phyloP scores from a whole-genome alignment of 495 filamentous ascomycete genomes.

The Podospora appendiculata region DNA sequence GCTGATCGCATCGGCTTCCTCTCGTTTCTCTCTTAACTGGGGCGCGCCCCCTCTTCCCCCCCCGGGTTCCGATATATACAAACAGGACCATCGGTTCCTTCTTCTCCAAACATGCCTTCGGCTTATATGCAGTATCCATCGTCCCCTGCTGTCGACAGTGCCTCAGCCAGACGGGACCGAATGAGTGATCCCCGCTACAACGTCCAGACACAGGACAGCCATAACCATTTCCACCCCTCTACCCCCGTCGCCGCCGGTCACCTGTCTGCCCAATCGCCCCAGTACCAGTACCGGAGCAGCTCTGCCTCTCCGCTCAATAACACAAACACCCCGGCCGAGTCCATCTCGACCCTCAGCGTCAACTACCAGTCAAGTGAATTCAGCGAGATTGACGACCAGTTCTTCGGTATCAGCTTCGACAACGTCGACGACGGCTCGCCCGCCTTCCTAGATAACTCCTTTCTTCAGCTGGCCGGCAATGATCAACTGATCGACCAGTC shows the following conservation, averaged over 20 bases:
- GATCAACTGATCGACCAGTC: slow-evolving; percentile 1
- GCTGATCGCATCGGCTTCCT: slow-evolving; percentile 5
- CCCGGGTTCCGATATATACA: slow-evolving; percentile 12
- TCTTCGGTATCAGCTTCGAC: slow-evolving; percentile 32
- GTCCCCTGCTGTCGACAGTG: slow-evolving; percentile 15
- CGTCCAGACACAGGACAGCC: slow-evolving; percentile 12
- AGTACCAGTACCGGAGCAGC: slow-evolving; percentile 25
- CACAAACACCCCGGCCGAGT: slow-evolving; percentile 36
- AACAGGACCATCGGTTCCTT: slow-evolving; percentile 4
- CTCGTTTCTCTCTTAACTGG: not conserved
- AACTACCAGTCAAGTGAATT: slow-evolving; percentile 35
- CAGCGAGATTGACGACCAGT: slow-evolving; percentile 34
- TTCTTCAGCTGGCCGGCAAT: slow-evolving; percentile 3
- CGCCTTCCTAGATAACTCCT: slow-evolving; percentile 25
- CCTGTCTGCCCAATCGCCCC: slow-evolving; percentile 34
- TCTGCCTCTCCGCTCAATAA: slow-evolving; percentile 31
- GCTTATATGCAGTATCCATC: slow-evolving; percentile 20
- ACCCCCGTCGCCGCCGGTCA: slow-evolving; percentile 20
- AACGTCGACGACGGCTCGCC: slow-evolving; percentile 21
- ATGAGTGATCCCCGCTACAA: slow-evolving; percentile 18
- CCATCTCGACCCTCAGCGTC: slow-evolving; percentile 27
- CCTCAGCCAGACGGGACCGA: slow-evolving; percentile 13
- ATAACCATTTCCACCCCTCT: slow-evolving; percentile 11
- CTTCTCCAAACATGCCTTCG: slow-evolving; percentile 23
- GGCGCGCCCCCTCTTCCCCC: not conserved